These are phyloP conservation scores for Entomortierella parvispora DNA, from an alignment of 192 early-diverging fungal genomes.

Conservation along the genomic window DNA sequence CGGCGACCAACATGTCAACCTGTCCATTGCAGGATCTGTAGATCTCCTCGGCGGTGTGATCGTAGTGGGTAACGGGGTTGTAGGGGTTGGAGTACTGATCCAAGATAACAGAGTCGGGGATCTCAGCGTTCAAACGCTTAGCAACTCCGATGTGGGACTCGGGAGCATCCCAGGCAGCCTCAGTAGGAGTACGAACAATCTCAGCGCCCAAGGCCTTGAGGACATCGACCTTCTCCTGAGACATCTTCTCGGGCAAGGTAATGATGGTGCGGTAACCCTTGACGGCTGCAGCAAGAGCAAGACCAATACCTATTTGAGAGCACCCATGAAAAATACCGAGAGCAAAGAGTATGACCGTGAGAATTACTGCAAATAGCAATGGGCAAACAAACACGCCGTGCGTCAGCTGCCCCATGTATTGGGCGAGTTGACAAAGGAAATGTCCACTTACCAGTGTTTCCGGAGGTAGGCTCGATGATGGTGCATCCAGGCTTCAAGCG, in stretches of 20 bases:
- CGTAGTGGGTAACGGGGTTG: slow-evolving; percentile 98
- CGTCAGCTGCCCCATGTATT: neutral
- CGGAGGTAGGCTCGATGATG: slow-evolving; percentile 98
- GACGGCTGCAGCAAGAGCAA: slow-evolving; percentile 96
- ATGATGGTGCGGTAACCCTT: slow-evolving; percentile 99
- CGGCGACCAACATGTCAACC: slow-evolving; percentile 95
- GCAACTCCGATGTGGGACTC: slow-evolving; percentile 99
- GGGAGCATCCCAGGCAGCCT: slow-evolving; percentile 98
- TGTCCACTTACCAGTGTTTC: slow-evolving; percentile 86
- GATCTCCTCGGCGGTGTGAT: slow-evolving; percentile 90
- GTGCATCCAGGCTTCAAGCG: slow-evolving; percentile 91
- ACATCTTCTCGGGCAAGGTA: slow-evolving; percentile 99
- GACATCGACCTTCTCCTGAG: slow-evolving; percentile 99
- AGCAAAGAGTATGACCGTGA: neutral
- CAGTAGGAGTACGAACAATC: slow-evolving; percentile 98
- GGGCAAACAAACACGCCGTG: too few relatives aligned
- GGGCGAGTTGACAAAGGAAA: neutral
- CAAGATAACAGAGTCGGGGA: slow-evolving; percentile 95
- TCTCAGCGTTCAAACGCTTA: slow-evolving; percentile 91
- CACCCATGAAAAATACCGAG: too few relatives aligned
- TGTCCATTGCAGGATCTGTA: slow-evolving; percentile 83
- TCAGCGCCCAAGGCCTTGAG: slow-evolving; percentile 97
- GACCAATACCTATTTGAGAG: slow-evolving; percentile 73
- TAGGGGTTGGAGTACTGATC: slow-evolving; percentile 98
- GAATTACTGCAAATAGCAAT: neutral